phyloP scores from a whole-genome alignment of 345 rosid species.

The Conringia planisiliqua region DNA sequence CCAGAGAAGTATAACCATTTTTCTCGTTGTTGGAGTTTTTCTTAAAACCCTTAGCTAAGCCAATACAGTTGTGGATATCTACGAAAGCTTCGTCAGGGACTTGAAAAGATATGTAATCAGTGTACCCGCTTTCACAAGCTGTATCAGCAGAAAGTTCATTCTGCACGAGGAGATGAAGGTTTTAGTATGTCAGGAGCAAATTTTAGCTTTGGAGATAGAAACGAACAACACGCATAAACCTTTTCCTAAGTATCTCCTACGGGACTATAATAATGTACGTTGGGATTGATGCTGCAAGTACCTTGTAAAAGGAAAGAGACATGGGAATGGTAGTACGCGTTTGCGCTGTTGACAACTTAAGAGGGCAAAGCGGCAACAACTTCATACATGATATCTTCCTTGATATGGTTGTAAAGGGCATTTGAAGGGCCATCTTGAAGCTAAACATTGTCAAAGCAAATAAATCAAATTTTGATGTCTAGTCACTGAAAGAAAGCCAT shows the following conservation, averaged over 20 bases:
- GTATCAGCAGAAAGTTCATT: slow-evolving; percentile 37
- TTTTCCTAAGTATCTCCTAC: neutral
- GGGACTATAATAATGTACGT: slow-evolving; percentile 3
- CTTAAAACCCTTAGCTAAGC: slow-evolving; percentile 54
- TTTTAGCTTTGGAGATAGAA: slow-evolving; percentile 14
- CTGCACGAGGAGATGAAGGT: slow-evolving; percentile 29
- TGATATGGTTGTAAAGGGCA: slow-evolving; percentile 80
- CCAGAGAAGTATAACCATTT: slow-evolving; percentile 46
- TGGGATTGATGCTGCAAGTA: slow-evolving; percentile 18
- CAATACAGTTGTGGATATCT: slow-evolving; percentile 53
- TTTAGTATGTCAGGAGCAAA: neutral
- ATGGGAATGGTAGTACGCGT: slow-evolving; percentile 43
- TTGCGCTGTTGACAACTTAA: slow-evolving; percentile 45
- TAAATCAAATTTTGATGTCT: slow-evolving; percentile 2
- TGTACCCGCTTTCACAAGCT: slow-evolving; percentile 39
- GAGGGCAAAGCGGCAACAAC: slow-evolving; percentile 61
- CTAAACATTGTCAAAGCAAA: slow-evolving; percentile 37
- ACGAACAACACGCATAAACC: neutral
- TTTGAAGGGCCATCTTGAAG: slow-evolving; percentile 76
- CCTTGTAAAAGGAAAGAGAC: slow-evolving; percentile 81
- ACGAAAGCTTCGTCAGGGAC: slow-evolving; percentile 50
- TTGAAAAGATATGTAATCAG: slow-evolving; percentile 68
- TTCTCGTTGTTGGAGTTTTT: slow-evolving; percentile 35
- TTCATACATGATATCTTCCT: slow-evolving; percentile 58
- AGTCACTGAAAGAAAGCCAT: neutral